Percentiles rank a stretch among this genome's conserved stretches.
Conservation (phyloP, 2,329 filamentous ascomycete species). For the Coleophoma crateriformis region DNA sequence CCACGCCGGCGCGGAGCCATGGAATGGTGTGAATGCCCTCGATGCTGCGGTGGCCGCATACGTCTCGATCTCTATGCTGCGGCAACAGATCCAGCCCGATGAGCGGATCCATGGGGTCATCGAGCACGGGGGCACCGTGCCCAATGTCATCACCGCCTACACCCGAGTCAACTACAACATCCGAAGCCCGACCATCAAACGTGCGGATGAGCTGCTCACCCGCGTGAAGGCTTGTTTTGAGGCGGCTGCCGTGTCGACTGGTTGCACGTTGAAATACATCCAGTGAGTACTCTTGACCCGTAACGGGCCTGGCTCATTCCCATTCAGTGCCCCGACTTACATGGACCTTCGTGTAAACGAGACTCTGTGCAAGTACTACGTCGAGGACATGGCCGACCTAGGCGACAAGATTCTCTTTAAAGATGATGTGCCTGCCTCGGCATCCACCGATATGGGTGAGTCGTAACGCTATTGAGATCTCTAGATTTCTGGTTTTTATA, state of each 20-base stretch:
- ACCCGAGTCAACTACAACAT: not conserved
- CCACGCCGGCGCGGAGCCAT: conserved; percentile 27
- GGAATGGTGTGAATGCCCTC: conserved; percentile 33
- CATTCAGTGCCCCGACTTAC: not conserved
- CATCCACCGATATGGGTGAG: conserved; percentile 4
- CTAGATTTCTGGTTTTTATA: not conserved
- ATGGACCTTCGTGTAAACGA: conserved; percentile 1
- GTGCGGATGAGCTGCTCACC: not conserved
- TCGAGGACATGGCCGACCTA: conserved; percentile 1
- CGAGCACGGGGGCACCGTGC: not conserved
- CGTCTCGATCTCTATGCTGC: conserved; percentile 24
- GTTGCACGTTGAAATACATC: conserved; percentile 4
- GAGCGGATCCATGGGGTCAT: conserved; percentile 27
- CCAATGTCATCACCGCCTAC: not conserved
- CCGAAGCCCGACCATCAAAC: conserved; percentile 1
- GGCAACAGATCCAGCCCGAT: conserved; percentile 22
- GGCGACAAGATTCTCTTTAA: not conserved
- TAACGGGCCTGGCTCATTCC: not conserved
- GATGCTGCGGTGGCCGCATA: conserved; percentile 32
- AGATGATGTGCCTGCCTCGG: not conserved
- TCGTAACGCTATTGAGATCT: not conserved
- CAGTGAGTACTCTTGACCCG: not conserved
- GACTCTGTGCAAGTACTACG: conserved; percentile 1
- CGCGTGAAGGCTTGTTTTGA: conserved; percentile 7
- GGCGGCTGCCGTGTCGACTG: conserved; percentile 6